Percentiles rank a stretch among this genome's conserved stretches.
These are phyloP conservation scores for Austroboletus eburneus DNA, from an alignment of 768 basidiomycete genomes.

Conservation along the genomic window DNA sequence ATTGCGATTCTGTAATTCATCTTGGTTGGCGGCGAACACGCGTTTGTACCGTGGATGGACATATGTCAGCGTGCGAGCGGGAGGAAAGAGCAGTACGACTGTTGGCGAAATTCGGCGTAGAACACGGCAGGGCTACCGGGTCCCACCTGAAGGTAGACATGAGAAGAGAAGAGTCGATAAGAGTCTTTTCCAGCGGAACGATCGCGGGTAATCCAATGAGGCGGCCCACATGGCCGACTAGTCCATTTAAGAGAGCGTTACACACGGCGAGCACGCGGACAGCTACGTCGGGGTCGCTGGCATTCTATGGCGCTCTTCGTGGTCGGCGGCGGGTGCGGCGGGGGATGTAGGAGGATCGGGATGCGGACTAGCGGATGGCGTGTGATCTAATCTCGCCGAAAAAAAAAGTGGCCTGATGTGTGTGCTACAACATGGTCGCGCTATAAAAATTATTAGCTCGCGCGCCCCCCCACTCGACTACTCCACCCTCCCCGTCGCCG, in stretches of 20 bases:
- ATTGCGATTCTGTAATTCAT: constrained; percentile 19
- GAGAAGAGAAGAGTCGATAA: constrained; percentile 12
- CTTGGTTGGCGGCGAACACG: constrained; percentile 16
- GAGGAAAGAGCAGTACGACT: constrained; percentile 6
- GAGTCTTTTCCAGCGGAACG: constrained; percentile 5
- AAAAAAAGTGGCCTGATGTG: constrained; percentile 29
- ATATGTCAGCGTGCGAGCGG: background rate
- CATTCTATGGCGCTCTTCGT: no score
- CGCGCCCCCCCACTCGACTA: background rate
- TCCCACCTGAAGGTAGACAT: constrained; percentile 6
- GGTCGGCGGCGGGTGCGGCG: no score
- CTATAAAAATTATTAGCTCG: constrained; percentile 20
- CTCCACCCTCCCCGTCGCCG: no score
- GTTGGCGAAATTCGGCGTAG: constrained; percentile 9
- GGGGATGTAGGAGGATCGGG: no score
- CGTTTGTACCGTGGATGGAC: constrained; percentile 15
- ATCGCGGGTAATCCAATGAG: no score
- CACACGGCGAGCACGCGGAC: no score
- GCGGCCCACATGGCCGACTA: no score
- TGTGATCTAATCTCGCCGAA: constrained; percentile 7
- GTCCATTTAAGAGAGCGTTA: no score
- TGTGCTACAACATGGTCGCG: background rate
- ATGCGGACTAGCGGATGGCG: no score
- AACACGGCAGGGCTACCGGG: constrained; percentile 2
- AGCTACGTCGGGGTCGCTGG: no score